Conservation (phyloP, 1,284 basidiomycete genomes). For the Papiliotrema laurentii region DNA sequence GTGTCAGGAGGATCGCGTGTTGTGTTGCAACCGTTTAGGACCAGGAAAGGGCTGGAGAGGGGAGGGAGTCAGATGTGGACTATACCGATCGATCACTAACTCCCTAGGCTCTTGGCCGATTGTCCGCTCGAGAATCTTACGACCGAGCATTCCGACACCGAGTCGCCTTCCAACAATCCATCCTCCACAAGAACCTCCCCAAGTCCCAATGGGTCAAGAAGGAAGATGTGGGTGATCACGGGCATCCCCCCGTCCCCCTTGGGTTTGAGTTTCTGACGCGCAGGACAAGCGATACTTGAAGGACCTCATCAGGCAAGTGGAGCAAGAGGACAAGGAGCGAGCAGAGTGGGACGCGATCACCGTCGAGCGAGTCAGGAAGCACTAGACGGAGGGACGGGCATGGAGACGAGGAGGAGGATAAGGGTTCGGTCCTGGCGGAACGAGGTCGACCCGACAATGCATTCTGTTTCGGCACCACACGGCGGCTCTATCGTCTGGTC, state of each 20-base stretch:
- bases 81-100: neutral
- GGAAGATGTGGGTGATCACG: slow-evolving; percentile 68
- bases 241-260: too few species aligned
- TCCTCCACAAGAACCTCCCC: slow-evolving; percentile 76
- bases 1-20: too few species aligned
- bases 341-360: slow-evolving; percentile 72
- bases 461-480: slow-evolving; percentile 8
- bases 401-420: neutral
- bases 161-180: slow-evolving; percentile 71
- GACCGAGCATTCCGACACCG: slow-evolving; percentile 91
- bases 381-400: slow-evolving; percentile 3
- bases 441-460: slow-evolving; percentile 2
- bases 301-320: slow-evolving; percentile 71
- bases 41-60: neutral
- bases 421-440: slow-evolving; percentile 1
- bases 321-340: slow-evolving; percentile 75
- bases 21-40: neutral
- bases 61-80: neutral
- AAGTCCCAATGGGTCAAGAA: slow-evolving; percentile 78
- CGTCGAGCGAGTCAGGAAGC: slow-evolving; percentile 38
- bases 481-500: slow-evolving; percentile 1
- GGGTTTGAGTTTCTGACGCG: neutral
- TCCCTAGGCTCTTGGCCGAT: slow-evolving; percentile 72
- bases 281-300: slow-evolving; percentile 90
- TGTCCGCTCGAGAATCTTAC: slow-evolving; percentile 74